Conservation (phyloP, 1,284 basidiomycete species). For the Thelephora terrestris region DNA sequence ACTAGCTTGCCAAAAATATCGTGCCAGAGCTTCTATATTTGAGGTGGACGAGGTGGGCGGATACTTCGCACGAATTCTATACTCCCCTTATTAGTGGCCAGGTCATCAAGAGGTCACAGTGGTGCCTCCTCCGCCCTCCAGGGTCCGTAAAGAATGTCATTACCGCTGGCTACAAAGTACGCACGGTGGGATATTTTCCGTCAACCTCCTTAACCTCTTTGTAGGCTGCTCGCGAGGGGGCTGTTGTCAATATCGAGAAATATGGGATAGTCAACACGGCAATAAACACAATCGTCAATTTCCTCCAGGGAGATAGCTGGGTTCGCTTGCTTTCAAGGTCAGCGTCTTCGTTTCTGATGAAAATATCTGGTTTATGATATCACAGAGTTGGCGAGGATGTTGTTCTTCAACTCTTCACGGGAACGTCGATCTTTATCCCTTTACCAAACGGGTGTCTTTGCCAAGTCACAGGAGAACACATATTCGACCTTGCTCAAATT, state of each 20-base stretch:
- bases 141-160: slow-evolving; percentile 43
- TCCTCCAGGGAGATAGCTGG: slow-evolving; percentile 61
- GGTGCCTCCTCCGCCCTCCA: slow-evolving; percentile 33
- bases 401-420: slow-evolving; percentile 65
- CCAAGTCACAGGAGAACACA: slow-evolving; percentile 65
- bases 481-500: slow-evolving; percentile 33
- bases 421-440: slow-evolving; percentile 62
- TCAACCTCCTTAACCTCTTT: neutral
- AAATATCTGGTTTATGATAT: neutral
- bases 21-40: no score
- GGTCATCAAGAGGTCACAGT: slow-evolving; percentile 53
- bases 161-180: slow-evolving; percentile 54
- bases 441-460: slow-evolving; percentile 74
- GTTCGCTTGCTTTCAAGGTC: slow-evolving; percentile 51
- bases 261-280: slow-evolving; percentile 22
- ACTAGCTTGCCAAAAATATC: no score
- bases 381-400: slow-evolving; percentile 61
- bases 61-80: no score
- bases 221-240: slow-evolving; percentile 17
- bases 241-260: slow-evolving; percentile 13
- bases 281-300: slow-evolving; percentile 67
- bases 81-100: slow-evolving; percentile 14
- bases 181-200: slow-evolving; percentile 10
- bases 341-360: slow-evolving; percentile 7
- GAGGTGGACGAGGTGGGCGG: no score